A percentile compares a stretch with the other conserved stretches of the same genome.
phyloP scores from a whole-genome alignment of 371 early-diverging fungal genomes.

The Actinomucor elegans region DNA sequence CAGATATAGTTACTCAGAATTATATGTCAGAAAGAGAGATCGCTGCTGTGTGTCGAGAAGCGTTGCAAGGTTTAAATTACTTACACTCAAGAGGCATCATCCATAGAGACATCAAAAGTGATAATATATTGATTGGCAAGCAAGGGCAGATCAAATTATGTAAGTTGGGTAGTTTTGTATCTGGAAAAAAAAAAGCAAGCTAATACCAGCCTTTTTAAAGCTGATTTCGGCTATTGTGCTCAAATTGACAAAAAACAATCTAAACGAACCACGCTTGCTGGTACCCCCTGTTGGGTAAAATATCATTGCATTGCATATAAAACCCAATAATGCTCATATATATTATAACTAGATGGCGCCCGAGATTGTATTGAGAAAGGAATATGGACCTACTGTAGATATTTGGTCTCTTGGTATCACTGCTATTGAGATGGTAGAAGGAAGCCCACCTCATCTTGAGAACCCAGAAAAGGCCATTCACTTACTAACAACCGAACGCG shows the following conservation, averaged over 20 bases:
- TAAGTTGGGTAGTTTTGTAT: conserved; percentile 20
- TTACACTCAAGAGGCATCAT: conserved; percentile 86
- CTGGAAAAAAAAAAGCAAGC: no score
- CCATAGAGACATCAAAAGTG: conserved; percentile 94
- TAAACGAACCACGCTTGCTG: conserved; percentile 81
- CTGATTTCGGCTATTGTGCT: conserved; percentile 92
- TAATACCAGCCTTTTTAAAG: conserved; percentile 16
- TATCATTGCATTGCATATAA: not conserved
- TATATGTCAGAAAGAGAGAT: conserved; percentile 87
- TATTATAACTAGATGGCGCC: conserved; percentile 68
- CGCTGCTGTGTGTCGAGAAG: conserved; percentile 78
- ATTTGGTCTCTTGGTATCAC: conserved; percentile 92
- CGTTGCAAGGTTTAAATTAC: conserved; percentile 47
- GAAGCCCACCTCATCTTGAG: conserved; percentile 92
- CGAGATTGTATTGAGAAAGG: conserved; percentile 82
- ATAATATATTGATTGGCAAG: conserved; percentile 81
- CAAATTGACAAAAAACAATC: conserved; percentile 64
- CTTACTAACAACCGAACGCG: conserved; percentile 26
- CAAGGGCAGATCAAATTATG: conserved; percentile 83
- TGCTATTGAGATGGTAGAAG: conserved; percentile 96
- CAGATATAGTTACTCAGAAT: conserved; percentile 78
- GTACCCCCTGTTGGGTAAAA: conserved; percentile 80
- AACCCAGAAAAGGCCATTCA: conserved; percentile 80
- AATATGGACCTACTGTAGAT: conserved; percentile 84
- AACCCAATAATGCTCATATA: not conserved